Conservation (phyloP, 306 rosid species). For the Medicago arabica region DNA sequence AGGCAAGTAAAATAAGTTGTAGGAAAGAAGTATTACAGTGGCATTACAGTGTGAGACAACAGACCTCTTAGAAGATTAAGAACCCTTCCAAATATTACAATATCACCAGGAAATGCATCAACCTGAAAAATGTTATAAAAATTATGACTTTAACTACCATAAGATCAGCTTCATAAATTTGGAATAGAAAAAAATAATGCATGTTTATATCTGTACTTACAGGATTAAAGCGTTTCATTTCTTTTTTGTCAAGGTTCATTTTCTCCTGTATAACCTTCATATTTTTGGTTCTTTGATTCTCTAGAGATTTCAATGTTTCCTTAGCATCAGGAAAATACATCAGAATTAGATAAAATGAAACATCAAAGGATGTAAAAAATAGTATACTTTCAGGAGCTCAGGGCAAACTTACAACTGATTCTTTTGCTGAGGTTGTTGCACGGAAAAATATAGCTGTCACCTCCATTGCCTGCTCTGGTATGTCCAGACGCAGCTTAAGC, state of each 20-base stretch:
- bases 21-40: constrained; percentile 29
- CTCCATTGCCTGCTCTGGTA: constrained; percentile 97
- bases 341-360: constrained; percentile 38
- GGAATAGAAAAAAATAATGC: constrained; percentile 28
- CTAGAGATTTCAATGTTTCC: constrained; percentile 74
- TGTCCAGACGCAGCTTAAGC: constrained; percentile 85
- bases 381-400: constrained; percentile 30
- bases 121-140: constrained; percentile 56
- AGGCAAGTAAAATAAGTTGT: constrained; percentile 40
- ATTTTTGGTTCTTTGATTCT: constrained; percentile 77
- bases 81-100: constrained; percentile 91
- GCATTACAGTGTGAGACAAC: constrained; percentile 36
- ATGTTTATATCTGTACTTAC: constrained; percentile 62
- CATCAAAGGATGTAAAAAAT: constrained; percentile 18
- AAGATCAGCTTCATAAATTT: constrained; percentile 32
- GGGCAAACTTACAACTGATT: constrained; percentile 63
- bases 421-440: constrained; percentile 76
- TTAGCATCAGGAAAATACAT: constrained; percentile 47
- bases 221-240: constrained; percentile 92
- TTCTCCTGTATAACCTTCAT: constrained; percentile 87
- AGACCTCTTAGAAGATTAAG: constrained; percentile 97
- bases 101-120: constrained; percentile 99
- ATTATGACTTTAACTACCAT: constrained; percentile 25
- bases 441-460: constrained; percentile 82
- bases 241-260: constrained; percentile 78